Conservation (phyloP, 1,284 basidiomycete genomes). For the Ganoderma resinaceum region DNA sequence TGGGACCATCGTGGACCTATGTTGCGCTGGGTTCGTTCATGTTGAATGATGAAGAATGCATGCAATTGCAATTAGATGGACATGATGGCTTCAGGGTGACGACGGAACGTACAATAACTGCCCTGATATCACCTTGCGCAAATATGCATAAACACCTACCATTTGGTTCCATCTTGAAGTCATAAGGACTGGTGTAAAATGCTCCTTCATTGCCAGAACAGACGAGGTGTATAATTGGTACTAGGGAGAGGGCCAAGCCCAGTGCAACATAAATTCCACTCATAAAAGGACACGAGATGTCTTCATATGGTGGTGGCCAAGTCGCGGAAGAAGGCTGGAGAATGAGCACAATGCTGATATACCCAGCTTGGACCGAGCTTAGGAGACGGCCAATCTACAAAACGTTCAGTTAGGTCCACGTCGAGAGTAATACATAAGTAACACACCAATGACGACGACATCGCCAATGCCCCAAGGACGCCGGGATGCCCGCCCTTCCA, state of each 20-base stretch:
- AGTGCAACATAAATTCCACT: background rate
- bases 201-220: background rate
- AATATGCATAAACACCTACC: too few relatives aligned
- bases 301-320: background rate
- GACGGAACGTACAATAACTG: background rate
- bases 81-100: background rate
- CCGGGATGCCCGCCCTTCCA: slow-evolving; percentile 53
- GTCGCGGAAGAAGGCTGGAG: background rate
- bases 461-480: background rate
- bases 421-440: background rate
- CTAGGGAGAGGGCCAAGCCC: background rate
- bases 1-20: background rate
- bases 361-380: background rate
- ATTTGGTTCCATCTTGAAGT: too few relatives aligned
- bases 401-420: background rate
- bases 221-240: background rate
- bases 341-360: background rate
- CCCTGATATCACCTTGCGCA: too few relatives aligned
- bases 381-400: background rate
- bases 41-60: background rate
- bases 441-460: background rate
- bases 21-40: background rate
- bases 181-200: too few relatives aligned
- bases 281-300: background rate
- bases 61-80: background rate